These are phyloP conservation scores for Podaxis sp. DNA, from an alignment of 768 basidiomycete genomes.

Conservation along the genomic window DNA sequence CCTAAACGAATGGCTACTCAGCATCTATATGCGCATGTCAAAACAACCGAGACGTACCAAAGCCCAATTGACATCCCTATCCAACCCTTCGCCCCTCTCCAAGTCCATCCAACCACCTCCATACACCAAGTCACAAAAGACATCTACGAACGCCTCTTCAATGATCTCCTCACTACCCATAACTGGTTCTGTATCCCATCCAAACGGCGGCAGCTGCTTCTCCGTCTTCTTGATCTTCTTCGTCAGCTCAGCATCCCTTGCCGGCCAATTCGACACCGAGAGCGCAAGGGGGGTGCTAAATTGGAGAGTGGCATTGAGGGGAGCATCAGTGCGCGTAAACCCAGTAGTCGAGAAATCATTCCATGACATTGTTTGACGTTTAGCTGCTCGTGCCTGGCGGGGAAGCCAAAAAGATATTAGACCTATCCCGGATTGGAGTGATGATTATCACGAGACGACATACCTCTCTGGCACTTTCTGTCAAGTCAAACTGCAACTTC, in stretches of 20 bases:
- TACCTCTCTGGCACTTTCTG: slow-evolving; percentile 77
- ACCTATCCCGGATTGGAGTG: neutral
- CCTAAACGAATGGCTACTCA: slow-evolving; percentile 37
- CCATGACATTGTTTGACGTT: slow-evolving; percentile 87
- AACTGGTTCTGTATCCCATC: slow-evolving; percentile 90
- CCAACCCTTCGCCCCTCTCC: slow-evolving; percentile 69
- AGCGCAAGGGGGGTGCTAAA: slow-evolving; percentile 56
- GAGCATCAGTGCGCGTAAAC: slow-evolving; percentile 77
- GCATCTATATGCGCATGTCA: neutral
- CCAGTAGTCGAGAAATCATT: slow-evolving; percentile 84
- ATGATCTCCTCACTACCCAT: slow-evolving; percentile 77
- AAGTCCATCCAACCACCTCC: slow-evolving; percentile 85
- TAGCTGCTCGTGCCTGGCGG: slow-evolving; percentile 59
- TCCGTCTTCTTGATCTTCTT: slow-evolving; percentile 85
- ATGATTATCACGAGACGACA: slow-evolving; percentile 22
- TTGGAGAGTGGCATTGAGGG: slow-evolving; percentile 78
- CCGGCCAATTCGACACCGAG: slow-evolving; percentile 70
- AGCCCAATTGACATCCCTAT: slow-evolving; percentile 91
- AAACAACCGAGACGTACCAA: slow-evolving; percentile 51
- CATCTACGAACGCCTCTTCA: slow-evolving; percentile 89
- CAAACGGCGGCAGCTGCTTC: slow-evolving; percentile 79
- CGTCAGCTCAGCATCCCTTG: slow-evolving; percentile 68
- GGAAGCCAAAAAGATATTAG: neutral
- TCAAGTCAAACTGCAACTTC: slow-evolving; percentile 91
- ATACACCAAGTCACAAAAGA: slow-evolving; percentile 79